These are phyloP conservation scores for Solanum arcanum DNA, from an alignment of 257 asterid genomes.

Conservation along the genomic window DNA sequence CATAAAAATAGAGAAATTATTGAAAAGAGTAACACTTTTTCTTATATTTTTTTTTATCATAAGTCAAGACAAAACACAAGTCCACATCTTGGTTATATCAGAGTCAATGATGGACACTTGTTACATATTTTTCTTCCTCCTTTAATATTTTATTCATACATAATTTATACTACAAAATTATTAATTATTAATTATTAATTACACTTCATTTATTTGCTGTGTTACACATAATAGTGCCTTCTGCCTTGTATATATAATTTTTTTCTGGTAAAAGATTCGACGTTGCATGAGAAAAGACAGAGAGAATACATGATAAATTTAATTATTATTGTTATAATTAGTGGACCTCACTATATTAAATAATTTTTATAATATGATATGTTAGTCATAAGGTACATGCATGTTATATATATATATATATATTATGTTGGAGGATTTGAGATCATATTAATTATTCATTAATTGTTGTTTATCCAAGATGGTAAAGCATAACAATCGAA, in stretches of 20 bases:
- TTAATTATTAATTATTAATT: background rate
- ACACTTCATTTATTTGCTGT: background rate
- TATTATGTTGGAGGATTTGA: background rate
- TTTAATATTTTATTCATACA: background rate
- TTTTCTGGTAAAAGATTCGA: constrained; percentile 27
- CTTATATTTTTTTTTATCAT: background rate
- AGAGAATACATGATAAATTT: background rate
- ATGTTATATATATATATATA: background rate
- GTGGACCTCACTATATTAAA: background rate
- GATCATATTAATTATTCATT: background rate
- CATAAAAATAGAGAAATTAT: too few relatives aligned
- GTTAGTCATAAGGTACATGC: background rate
- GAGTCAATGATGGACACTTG: constrained; percentile 54
- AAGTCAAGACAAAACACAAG: background rate
- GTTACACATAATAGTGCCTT: background rate
- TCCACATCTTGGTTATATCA: constrained; percentile 21
- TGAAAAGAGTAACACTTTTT: too few relatives aligned
- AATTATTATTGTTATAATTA: background rate
- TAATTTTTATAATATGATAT: background rate
- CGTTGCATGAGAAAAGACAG: constrained; percentile 41
- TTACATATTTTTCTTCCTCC: constrained; percentile 14
- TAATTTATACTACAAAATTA: background rate
- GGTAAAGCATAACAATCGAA: background rate
- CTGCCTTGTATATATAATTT: background rate
- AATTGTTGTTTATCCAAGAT: background rate